A percentile compares a stretch with the other conserved stretches of the same genome.
These are phyloP conservation scores for Euryodendron excelsum DNA, from an alignment of 148 eudicot species.

Conservation along the genomic window DNA sequence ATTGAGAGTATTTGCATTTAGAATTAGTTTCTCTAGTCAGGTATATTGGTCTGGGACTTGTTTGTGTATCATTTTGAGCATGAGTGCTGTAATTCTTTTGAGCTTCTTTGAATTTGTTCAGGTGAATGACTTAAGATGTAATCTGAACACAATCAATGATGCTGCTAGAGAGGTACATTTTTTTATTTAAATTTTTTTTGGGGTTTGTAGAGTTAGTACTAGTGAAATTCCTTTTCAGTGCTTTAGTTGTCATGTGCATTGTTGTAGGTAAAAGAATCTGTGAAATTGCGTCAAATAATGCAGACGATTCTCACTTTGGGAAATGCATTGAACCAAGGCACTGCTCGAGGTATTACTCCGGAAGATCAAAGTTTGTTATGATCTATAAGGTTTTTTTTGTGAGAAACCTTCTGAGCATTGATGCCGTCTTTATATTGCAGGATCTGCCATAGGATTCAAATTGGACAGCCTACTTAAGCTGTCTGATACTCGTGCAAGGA, in stretches of 20 bases:
- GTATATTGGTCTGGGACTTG: constrained; percentile 29
- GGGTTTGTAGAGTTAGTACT: not conserved
- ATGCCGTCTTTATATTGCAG: constrained; percentile 33
- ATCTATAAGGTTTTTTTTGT: constrained; percentile 3
- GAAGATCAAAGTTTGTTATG: constrained; percentile 7
- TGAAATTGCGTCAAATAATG: constrained; percentile 90
- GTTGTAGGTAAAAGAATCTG: constrained; percentile 80
- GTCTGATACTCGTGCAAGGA: constrained; percentile 96
- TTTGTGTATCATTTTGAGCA: not conserved
- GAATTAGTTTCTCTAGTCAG: constrained; percentile 82
- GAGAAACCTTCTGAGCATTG: constrained; percentile 2
- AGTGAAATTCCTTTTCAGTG: not conserved
- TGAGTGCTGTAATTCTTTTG: constrained; percentile 4
- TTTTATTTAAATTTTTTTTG: too few relatives aligned
- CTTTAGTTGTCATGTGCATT: not conserved
- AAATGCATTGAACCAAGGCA: constrained; percentile 98
- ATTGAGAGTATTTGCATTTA: constrained; percentile 91
- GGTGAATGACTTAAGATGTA: constrained; percentile 74
- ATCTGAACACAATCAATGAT: constrained; percentile 73
- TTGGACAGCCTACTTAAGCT: constrained; percentile 95
- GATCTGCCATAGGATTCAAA: constrained; percentile 96
- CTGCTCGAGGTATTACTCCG: constrained; percentile 76
- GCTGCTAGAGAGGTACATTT: constrained; percentile 78
- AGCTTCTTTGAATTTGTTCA: constrained; percentile 25
- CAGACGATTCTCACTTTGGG: constrained; percentile 97